A percentile compares a stretch with the other conserved stretches of the same genome.
These are phyloP conservation scores for Tympanopsis confertula DNA, from an alignment of 2,329 filamentous ascomycete species.

Conservation along the genomic window DNA sequence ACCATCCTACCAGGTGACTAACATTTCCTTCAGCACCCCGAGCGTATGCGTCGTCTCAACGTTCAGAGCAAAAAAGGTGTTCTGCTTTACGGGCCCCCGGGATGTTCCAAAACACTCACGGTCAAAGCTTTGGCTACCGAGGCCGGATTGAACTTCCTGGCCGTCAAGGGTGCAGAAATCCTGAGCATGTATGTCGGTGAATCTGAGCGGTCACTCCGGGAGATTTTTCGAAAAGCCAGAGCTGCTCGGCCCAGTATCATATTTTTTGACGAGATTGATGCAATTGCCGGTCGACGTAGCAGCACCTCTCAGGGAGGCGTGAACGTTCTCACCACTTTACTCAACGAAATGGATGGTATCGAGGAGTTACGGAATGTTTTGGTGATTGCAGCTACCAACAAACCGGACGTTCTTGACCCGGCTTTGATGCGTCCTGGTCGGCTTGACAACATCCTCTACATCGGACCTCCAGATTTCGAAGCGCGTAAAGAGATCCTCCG, in stretches of 20 bases:
- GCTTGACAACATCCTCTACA: constrained; percentile 52
- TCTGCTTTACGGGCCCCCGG: constrained; percentile 55
- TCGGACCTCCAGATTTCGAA: constrained; percentile 45
- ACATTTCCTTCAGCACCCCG: constrained; percentile 7
- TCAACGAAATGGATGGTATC: constrained; percentile 63
- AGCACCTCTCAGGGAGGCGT: constrained; percentile 28
- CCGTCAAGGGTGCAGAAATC: constrained; percentile 56
- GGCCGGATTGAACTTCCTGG: constrained; percentile 55
- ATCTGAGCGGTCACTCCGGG: constrained; percentile 52
- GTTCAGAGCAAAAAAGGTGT: constrained; percentile 45
- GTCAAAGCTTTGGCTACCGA: constrained; percentile 57
- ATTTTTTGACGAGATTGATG: constrained; percentile 62
- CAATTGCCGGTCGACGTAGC: constrained; percentile 33
- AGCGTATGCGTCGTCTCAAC: constrained; percentile 12
- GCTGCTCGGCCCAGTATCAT: constrained; percentile 56
- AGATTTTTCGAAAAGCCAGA: constrained; percentile 54
- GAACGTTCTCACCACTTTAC: constrained; percentile 52
- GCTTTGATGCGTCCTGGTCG: constrained; percentile 53
- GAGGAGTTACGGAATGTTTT: constrained; percentile 51
- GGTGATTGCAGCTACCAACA: constrained; percentile 57
- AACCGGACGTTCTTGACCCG: constrained; percentile 51
- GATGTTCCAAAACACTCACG: constrained; percentile 58
- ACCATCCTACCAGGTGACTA: neutral
- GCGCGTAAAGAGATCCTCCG: constrained; percentile 48
- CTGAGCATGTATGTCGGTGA: constrained; percentile 62